Evolutionary conservation across 108 stramenopile species (phyloP), one percentile per base, ranked within the genome.

Genomic region (Cyclotella kingstonii): DNA sequence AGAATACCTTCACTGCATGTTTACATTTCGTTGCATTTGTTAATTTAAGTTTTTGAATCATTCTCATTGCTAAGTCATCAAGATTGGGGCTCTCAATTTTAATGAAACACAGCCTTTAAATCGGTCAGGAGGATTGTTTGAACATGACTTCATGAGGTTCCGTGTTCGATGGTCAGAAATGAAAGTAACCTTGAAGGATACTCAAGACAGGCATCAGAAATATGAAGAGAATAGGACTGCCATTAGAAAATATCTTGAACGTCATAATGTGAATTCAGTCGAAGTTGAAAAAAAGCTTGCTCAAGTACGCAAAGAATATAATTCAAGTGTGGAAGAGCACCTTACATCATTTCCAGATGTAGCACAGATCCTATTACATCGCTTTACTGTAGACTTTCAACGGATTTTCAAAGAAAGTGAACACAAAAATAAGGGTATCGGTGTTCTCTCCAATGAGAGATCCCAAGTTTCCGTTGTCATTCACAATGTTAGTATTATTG

Each of bases 341-440:
- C 43, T 34, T 7, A 56, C 65, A 21, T 31, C 58, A 17, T 66
- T 74, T 55, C 73, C 73, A 4, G 73, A 74, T 47, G 73, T 74
- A 47, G 82, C 63, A 44, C 81, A 56, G 36, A 66, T 93, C 36
- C 17, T 75, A 14, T 76, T 93, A 19, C 73, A 73, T 23, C 69
- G 84, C 45, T 90, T 90, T 60, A 89, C 87, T 12, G 72, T 90
- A 39, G 92, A 93, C 63, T 93, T 80, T 41, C 89, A 93, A 39
- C 66, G 88, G 29, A 81, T 90, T 12, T 93, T 90, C 64, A 89
- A 90, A 36, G 86, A 87, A 18, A 62, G 57, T 15, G 62, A 60
- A 21, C 36, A 54, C 11, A 60, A 60, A 14, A 27, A 22, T 17
- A 17, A 58, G 9, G 56, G 64, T 18, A 11, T 60, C 22, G 54